Base-by-base conservation (phyloP, 2,329 filamentous ascomycete species). In the Apiospora koreana region DNA sequence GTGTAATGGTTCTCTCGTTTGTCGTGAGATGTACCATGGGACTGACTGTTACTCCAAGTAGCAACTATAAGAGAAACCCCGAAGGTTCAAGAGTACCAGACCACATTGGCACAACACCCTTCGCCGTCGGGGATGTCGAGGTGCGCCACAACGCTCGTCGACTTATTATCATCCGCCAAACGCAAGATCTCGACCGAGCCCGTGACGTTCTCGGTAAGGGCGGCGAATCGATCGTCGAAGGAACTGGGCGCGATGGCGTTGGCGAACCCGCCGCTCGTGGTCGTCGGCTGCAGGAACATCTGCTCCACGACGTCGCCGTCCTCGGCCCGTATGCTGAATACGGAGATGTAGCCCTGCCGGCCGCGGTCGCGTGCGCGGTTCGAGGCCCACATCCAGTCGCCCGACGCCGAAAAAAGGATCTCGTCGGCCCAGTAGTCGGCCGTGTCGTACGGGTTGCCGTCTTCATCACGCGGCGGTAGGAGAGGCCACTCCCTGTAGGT, bases 181-280 rank as follows among this genome's bases (percentile, higher is more conserved):
- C 79, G 75, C 80, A 79, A 81, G 10, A 82, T 73, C 73, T 82
- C 76, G 8, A 82, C 69, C 65, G 80, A 80, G 25, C 79, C 78
- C 2, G 74, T 75, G n/a, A 74, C 78, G 69, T 77, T 79, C 54
- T 82, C 80, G 5, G 80, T 80, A 45, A 81, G 71, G 0, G 76
- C 78, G 10, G 78, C 78, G 65, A 79, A 75, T 8, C 75, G 71
- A 43, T 82, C 80, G 48, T 76, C 76, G 64, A 80, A 81, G 8
- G 71, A 72, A 31, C 77, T 76, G 2, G 80, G 76, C 1, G 77
- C 71, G 6, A 82, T 76, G 0, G 78, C 77, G 67, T 82, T 82
- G 14, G 80, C 79, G 14, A 74, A 76, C 14, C 81, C 79, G 28
- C 80, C 81, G 68, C 79, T 81, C 5, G 75, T 76, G 3, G 74